Percentiles rank a stretch among this genome's conserved stretches.
phyloP scores from a whole-genome alignment of 257 asterid species.

The Solanum habrochaites region DNA sequence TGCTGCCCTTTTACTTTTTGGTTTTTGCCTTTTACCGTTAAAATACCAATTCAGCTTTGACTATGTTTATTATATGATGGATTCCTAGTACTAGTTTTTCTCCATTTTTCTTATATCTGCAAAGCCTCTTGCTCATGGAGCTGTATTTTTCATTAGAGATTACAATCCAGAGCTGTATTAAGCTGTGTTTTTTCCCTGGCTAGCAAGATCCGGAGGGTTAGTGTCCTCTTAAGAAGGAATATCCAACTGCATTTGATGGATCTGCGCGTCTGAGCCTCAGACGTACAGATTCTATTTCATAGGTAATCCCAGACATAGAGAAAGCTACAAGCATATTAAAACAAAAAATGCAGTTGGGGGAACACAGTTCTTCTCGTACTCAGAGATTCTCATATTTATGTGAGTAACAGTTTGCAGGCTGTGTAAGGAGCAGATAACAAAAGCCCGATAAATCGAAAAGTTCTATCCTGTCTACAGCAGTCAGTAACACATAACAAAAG shows the following conservation, averaged over 20 bases:
- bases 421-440: background rate
- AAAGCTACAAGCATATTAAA: background rate
- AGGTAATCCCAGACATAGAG: background rate
- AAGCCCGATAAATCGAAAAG: background rate
- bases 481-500: background rate
- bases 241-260: background rate
- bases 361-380: background rate
- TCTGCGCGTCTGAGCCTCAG: background rate
- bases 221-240: background rate
- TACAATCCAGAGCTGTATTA: background rate
- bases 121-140: background rate
- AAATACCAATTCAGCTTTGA: background rate
- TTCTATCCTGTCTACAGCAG: background rate
- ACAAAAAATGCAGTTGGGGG: background rate
- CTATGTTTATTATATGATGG: background rate
- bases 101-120: background rate
- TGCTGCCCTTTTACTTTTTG: background rate
- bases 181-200: background rate
- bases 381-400: background rate
- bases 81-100: background rate
- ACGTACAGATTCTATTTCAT: background rate
- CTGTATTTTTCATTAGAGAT: background rate
- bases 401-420: background rate
- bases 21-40: background rate
- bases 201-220: background rate